Evolutionary conservation across 257 asterid genomes (phyloP), one percentile per base, ranked within the genome.

Genomic region (Thymus quinquecostatus): DNA sequence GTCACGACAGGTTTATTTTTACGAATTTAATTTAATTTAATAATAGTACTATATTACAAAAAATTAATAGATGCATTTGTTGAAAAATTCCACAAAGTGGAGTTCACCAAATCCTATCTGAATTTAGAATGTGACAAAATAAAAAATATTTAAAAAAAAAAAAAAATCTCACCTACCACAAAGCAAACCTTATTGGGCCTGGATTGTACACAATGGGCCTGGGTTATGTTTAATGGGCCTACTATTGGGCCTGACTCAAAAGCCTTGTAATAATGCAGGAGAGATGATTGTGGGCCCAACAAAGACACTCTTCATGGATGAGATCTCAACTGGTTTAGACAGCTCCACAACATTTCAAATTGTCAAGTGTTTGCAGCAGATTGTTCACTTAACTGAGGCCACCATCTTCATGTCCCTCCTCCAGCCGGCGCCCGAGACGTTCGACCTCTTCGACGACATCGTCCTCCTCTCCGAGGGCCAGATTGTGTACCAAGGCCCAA

Each of bases 391-490:
- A 6, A 86, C 91, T 2, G 88, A 87, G 69, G 88, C 86, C 69
- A 89, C 96, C 14, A 76, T 86, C 56, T 65, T 89, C 75, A 84
- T 89, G 82, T 89, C 92, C 66, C 89, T 89, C 49, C 88, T 89
- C 58, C 96, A 89, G 50, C 96, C 96, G 12, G 88, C 94, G 2
- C 96, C 96, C 2, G 96, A 89, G 71, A 85, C 94, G 2, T 89
- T 82, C 70, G 90, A 85, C 2, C 87, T 89, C 50, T 89, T 89
- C 55, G 96, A 87, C 48, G 96, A 89, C 70, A 57, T 89, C 55
- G 72, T 89, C 53, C 75, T 89, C 45, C 49, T 89, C 68, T 83
- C 94, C 3, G 94, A 89, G 71, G 94, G 94, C n/a, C 84, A 82
- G 69, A 87, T 89, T 4, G 86, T 87, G 1, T 89, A 86, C 33